These are phyloP conservation scores for Clohesyomyces aquaticus DNA, from an alignment of 495 filamentous ascomycete genomes.

Conservation along the genomic window DNA sequence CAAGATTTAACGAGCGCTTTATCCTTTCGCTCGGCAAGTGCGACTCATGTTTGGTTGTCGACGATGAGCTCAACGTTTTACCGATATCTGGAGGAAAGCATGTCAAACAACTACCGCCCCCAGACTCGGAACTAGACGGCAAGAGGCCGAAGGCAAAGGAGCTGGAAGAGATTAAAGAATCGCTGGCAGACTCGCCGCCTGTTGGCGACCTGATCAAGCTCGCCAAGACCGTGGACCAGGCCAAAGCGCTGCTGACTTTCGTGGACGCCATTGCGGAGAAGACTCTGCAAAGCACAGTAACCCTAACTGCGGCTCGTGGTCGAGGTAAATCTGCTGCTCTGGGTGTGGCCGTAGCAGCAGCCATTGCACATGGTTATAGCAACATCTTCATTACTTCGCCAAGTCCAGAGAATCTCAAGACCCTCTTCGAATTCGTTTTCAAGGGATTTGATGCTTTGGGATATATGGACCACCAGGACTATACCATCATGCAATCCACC, in stretches of 20 bases:
- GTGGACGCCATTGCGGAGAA: conserved; percentile 97
- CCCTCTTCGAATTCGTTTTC: conserved; percentile 97
- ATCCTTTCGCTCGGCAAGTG: conserved; percentile 94
- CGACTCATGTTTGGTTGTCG: conserved; percentile 91
- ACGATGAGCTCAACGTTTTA: conserved; percentile 96
- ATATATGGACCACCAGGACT: conserved; percentile 93
- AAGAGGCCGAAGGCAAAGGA: conserved; percentile 72
- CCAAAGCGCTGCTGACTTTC: conserved; percentile 91
- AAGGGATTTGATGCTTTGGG: conserved; percentile 94
- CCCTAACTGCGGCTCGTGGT: conserved; percentile 90
- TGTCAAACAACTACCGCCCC: conserved; percentile 79
- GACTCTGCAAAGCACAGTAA: conserved; percentile 88
- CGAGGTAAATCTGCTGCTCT: conserved; percentile 96
- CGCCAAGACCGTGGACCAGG: conserved; percentile 90
- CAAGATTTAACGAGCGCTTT: conserved; percentile 97
- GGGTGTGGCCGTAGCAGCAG: conserved; percentile 91
- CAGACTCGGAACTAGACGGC: conserved; percentile 65
- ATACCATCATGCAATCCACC: conserved; percentile 97
- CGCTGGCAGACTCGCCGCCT: conserved; percentile 79
- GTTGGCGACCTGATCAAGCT: conserved; percentile 81
- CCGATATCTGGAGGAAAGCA: conserved; percentile 95
- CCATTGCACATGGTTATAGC: conserved; percentile 93
- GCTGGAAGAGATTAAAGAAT: conserved; percentile 84
- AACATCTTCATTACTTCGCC: conserved; percentile 99
- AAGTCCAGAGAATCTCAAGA: conserved; percentile 97